Conservation (phyloP, 768 basidiomycete genomes). For the Termitomyces sp. region DNA sequence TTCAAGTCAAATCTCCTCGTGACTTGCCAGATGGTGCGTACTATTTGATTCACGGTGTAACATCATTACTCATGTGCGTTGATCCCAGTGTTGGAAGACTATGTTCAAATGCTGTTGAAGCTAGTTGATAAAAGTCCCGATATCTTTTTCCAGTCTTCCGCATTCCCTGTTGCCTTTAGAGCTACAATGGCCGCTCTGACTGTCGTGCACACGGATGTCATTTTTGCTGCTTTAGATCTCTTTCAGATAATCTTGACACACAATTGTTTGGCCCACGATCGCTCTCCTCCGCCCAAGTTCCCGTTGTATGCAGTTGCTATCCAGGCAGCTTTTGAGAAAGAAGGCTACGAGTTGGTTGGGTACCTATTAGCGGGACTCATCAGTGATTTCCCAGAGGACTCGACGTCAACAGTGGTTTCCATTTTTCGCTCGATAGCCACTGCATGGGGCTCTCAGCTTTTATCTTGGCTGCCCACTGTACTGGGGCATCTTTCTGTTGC, state of each 20-base stretch:
- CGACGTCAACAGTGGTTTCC: constrained; percentile 63
- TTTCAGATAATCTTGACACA: constrained; percentile 73
- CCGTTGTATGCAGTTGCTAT: constrained; percentile 60
- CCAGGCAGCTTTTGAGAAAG: constrained; percentile 53
- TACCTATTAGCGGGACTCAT: constrained; percentile 75
- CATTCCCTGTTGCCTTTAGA: constrained; percentile 75
- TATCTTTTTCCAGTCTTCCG: constrained; percentile 71
- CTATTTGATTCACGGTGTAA: not conserved
- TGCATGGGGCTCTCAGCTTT: constrained; percentile 64
- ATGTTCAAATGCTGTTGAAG: constrained; percentile 72
- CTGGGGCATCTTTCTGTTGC: constrained; percentile 65
- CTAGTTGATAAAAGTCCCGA: constrained; percentile 66
- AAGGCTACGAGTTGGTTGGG: constrained; percentile 67
- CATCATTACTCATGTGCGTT: not conserved
- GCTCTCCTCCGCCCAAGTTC: constrained; percentile 52
- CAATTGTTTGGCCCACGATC: constrained; percentile 51
- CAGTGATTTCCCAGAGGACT: constrained; percentile 86
- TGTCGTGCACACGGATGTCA: constrained; percentile 76
- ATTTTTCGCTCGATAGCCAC: constrained; percentile 68
- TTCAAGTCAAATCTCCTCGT: constrained; percentile 63
- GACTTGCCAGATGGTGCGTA: constrained; percentile 86
- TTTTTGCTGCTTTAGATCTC: constrained; percentile 79
- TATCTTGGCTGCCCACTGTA: constrained; percentile 67
- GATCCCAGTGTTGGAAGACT: constrained; percentile 85
- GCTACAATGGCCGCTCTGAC: constrained; percentile 75